Evolutionary conservation across 1,139 yeast genomes (phyloP).

Genomic region (Magnusiomyces magnusii): DNA sequence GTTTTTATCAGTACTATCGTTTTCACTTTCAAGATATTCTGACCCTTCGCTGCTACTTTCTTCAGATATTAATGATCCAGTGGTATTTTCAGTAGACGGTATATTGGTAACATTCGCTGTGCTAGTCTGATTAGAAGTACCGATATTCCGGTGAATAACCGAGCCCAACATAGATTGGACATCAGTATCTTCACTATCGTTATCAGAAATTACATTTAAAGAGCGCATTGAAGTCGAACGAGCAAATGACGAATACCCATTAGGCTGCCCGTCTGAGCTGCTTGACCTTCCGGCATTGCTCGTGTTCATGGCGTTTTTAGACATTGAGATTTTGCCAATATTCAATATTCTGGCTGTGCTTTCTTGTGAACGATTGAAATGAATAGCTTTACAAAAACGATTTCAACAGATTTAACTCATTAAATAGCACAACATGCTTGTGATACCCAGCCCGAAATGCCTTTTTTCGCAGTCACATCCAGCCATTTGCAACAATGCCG

Average conservation of each 20-base stretch:
- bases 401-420: too few species aligned
- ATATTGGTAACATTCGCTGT: neutral
- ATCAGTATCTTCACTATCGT: constrained; percentile 5
- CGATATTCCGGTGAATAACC: neutral
- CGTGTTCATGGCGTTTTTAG: neutral
- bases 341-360: too few species aligned
- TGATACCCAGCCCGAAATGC: neutral
- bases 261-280: neutral
- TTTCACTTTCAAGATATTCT: neutral
- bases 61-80: neutral
- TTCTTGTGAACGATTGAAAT: too few species aligned
- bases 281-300: neutral
- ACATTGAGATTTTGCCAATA: neutral
- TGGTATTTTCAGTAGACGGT: neutral
- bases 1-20: neutral
- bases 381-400: too few species aligned
- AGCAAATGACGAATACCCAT: neutral
- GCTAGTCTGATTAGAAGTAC: neutral
- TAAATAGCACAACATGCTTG: neutral
- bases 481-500: neutral
- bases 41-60: neutral
- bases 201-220: constrained; percentile 9
- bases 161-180: constrained; percentile 1
- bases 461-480: neutral
- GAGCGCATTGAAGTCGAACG: constrained; percentile 12